phyloP scores from a whole-genome alignment of 2,329 filamentous ascomycete genomes.

The Zalaria sp. region DNA sequence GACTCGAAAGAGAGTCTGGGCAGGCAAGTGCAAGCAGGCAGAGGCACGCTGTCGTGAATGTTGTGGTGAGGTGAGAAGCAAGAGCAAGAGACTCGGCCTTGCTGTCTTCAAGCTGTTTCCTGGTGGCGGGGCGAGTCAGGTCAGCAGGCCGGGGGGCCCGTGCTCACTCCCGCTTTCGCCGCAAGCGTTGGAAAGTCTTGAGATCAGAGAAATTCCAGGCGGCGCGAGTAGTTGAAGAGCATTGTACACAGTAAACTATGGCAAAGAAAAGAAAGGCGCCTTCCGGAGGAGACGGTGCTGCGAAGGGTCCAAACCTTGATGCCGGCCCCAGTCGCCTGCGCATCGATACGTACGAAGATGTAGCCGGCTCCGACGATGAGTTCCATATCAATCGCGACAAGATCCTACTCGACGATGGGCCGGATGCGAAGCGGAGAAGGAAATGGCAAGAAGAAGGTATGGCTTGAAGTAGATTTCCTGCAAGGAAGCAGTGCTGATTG shows the following conservation, averaged over 20 bases:
- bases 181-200: too few species aligned
- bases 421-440: conserved; percentile 61
- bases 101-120: too few species aligned
- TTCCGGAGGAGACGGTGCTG: neutral
- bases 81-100: too few species aligned
- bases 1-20: too few species aligned
- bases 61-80: too few species aligned
- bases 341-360: conserved; percentile 57
- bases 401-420: conserved; percentile 71
- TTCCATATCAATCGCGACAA: conserved; percentile 80
- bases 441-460: conserved; percentile 53
- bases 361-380: conserved; percentile 89
- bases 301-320: conserved; percentile 1
- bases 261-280: conserved; percentile 11
- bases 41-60: too few species aligned
- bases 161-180: too few species aligned
- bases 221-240: too few species aligned
- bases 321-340: conserved; percentile 38
- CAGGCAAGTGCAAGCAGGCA: too few species aligned
- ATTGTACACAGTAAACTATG: conserved; percentile 4
- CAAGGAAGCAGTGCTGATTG: conserved; percentile 8
- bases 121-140: too few species aligned
- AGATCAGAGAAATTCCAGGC: too few species aligned
- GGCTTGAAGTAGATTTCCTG: neutral
- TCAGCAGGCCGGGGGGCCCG: too few species aligned